Base-by-base conservation (phyloP, 2,329 filamentous ascomycete species). In the Phoma sp. region DNA sequence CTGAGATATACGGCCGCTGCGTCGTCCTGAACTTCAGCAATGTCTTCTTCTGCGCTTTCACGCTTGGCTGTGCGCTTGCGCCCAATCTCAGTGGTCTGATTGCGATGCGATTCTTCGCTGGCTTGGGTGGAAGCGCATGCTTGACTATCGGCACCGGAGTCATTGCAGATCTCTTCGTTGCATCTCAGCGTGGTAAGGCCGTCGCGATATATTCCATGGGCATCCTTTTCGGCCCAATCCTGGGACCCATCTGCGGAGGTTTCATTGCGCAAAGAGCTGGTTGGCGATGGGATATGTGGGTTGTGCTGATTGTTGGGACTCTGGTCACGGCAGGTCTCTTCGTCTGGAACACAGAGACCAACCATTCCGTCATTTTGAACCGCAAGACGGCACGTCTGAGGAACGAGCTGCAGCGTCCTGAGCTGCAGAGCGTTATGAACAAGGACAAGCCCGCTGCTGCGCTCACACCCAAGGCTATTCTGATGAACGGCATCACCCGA, bases 311-410 rank as follows among this genome's bases (percentile, higher is more conserved):
- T 4, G 64, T 60, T 2, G 65, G 45, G 2, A 59, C 59, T 4
- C 27, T 69, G 7, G 32, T 74, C 10, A 69, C 67, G 2, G 30
- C 29, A 14, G 63, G 68, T 6, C 64, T 75, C 4, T 59, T 80
- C 45, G 48, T 79, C 36, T 68, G 77, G 55, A 68, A 78, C 60
- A 64, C 68, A 10, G 82, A 84, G 58, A 82, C 80, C 0, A 82
- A 83, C 61, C 76, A 75, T 3, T 72, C 76, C 0, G 65, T 77
- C 4, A 66, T 85, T 2, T 66, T 84, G 7, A 69, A 77, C 32
- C 89, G 89, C 66, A 75, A 75, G 87, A 76, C 89, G 0, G 83
- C 82, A 0, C 80, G 80, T 32, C 57, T 74, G 7, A 68, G 75
- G 8, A 79, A 78, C 52, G 77, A 82, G 8, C 63, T 75, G 29